These are phyloP conservation scores for Kockovaella imperatae DNA, from an alignment of 768 basidiomycete genomes.

Conservation along the genomic window DNA sequence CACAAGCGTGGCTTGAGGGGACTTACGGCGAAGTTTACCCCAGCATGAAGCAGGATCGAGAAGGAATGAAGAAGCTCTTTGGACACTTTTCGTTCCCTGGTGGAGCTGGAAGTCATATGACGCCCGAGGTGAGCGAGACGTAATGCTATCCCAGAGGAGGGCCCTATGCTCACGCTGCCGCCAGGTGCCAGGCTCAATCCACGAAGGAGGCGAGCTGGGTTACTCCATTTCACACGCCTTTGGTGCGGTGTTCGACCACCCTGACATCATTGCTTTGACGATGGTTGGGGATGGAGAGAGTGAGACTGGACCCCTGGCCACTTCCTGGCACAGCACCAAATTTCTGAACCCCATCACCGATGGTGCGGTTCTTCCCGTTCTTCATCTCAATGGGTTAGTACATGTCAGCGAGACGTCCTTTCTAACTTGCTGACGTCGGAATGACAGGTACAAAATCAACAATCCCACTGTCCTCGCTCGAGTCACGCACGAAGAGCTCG, in stretches of 20 bases:
- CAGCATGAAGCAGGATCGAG: conserved; percentile 23
- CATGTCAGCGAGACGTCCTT: conserved; percentile 49
- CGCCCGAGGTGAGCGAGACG: no score
- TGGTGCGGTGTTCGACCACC: conserved; percentile 83
- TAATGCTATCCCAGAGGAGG: no score
- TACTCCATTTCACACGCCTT: conserved; percentile 69
- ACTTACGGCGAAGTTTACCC: conserved; percentile 41
- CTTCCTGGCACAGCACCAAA: conserved; percentile 70
- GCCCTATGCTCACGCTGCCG: no score
- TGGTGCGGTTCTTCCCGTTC: conserved; percentile 79
- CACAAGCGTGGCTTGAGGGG: conserved; percentile 81
- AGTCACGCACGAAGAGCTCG: conserved; percentile 36
- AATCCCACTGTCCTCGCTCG: conserved; percentile 41
- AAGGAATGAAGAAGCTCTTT: conserved; percentile 52
- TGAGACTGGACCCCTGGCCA: conserved; percentile 43
- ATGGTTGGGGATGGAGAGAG: conserved; percentile 76
- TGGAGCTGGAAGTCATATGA: conserved; percentile 51
- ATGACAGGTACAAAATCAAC: conserved; percentile 34
- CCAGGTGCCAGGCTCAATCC: conserved; percentile 82
- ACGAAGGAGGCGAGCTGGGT: conserved; percentile 84
- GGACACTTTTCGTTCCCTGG: conserved; percentile 71
- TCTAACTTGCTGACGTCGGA: neutral
- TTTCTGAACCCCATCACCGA: conserved; percentile 83
- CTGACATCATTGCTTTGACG: conserved; percentile 69
- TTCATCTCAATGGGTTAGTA: conserved; percentile 83